Conservation (phyloP, 257 asterid genomes). For the Haberlea rhodopensis region DNA sequence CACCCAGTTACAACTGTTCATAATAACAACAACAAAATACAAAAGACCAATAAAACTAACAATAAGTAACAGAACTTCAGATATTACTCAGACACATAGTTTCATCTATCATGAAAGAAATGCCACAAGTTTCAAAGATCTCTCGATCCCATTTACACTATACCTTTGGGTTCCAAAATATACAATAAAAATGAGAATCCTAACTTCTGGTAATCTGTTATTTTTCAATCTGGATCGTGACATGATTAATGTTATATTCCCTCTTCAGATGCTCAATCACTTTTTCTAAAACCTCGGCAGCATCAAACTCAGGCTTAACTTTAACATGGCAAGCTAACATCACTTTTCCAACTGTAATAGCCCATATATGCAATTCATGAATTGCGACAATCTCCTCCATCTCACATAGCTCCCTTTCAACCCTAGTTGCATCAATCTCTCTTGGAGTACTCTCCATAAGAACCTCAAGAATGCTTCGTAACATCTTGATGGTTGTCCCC, state of each 20-base stretch:
- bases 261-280: conserved; percentile 64
- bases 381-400: conserved; percentile 88
- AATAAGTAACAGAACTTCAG: background rate
- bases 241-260: conserved; percentile 82
- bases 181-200: background rate
- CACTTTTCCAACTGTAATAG: conserved; percentile 82
- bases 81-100: background rate
- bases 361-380: conserved; percentile 95
- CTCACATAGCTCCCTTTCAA: conserved; percentile 79
- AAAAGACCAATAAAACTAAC: background rate
- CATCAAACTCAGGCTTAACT: conserved; percentile 68
- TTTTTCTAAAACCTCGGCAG: conserved; percentile 75
- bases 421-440: conserved; percentile 75
- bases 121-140: background rate
- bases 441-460: conserved; percentile 95
- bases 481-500: conserved; percentile 76
- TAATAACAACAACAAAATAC: no score
- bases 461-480: conserved; percentile 73
- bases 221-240: conserved; percentile 85
- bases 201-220: conserved; percentile 28
- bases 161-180: background rate
- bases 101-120: background rate
- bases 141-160: background rate
- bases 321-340: conserved; percentile 82
- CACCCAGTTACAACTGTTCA: background rate